Base-by-base conservation (phyloP, 225 moss, liverwort and hornwort genomes). In the Antitrichia curtipendula region DNA sequence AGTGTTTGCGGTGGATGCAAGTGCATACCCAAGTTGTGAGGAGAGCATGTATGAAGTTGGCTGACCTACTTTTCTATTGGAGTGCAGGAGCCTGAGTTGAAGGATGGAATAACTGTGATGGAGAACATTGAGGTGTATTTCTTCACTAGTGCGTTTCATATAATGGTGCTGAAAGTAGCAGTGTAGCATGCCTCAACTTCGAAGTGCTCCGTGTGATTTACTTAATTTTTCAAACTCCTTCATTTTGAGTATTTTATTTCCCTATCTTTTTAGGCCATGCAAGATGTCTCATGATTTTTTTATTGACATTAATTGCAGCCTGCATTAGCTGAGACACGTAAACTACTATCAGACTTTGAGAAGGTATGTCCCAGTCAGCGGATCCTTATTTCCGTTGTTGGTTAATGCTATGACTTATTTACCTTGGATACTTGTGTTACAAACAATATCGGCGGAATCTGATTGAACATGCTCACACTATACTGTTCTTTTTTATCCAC, bases 61-160 rank as follows among this genome's bases (percentile, higher is more conserved):
- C 68, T 83, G 34, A 88, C 86, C 82, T 64, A 63, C 62, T 72
- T 63, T 69, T 88, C 22, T 86, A 22, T 60, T 45, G 88, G 85
- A 75, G 64, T 88, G 89, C 92, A 97, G 97, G 97, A 97, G 88
- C 97, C 97, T 78, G 95, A 97, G 87, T 91, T 97, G 68, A 91
- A 88, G 65, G 97, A 97, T 90, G 96, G 95, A 68, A 28, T 89
- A 82, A 96, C 97, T 66, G 97, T 97, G 71, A 97, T 97, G 96
- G 96, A 94, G 74, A 97, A 97, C 61, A 97, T 97, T 85, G 97
- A 97, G 95, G 96, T 97, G 82, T 69, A n/a, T 72, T 80, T 87
- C 75, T 69, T 82, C 84, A 40, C 59, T 65, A 32, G 38, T 87
- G 66, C 10, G 58, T 87, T 85, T 84, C 53, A 8, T 80, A 12